Base-by-base conservation (phyloP, 2,329 filamentous ascomycete species). In the Colletotrichum zoysiae region DNA sequence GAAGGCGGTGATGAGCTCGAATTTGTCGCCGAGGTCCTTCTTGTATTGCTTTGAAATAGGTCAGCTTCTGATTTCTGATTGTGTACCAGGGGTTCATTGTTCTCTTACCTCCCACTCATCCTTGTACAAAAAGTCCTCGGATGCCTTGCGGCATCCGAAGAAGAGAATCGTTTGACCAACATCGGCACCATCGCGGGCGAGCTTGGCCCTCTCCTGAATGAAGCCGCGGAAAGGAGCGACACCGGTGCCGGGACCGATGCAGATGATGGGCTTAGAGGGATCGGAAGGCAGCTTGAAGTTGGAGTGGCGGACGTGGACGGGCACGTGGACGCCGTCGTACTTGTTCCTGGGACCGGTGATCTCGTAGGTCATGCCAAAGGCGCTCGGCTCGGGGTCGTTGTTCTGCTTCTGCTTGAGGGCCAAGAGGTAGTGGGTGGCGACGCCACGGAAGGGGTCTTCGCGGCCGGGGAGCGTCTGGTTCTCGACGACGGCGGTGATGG, bases 221-320 rank as follows among this genome's bases (percentile, higher is more conserved):
- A 99, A 99, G 8, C 89, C 96, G 76, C 96, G 92, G 90, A 99
- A 98, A 23, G 96, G 96, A 35, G 96, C 96, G 67, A 98, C 95
- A 86, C 96, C 96, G 65, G 96, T 98, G 79, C 96, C 96, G 16
- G 96, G 96, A 33, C 96, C 96, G 76, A 98, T 90, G 91, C 98
- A 95, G 81, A 99, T 97, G 77, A 99, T 86, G 40, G 96, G 96
- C 84, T 97, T 97, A 60, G 92, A 90, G 5, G 96, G 95, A 78
- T 99, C 95, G 20, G 96, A 98, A 11, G 96, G 96, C 40, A 99
- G 90, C 86, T 98, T 98, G 90, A 99, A 99, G 86, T 98, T 99
- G 75, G 96, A 98, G 84, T 98, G 95, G 75, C 96, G 94, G 71
- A 99, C 91, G 80, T 99, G 96, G 18, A 99, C 94, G 3, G 96